phyloP scores from a whole-genome alignment of 176 grass and related monocot genomes.

The Paspalum vaginatum region DNA sequence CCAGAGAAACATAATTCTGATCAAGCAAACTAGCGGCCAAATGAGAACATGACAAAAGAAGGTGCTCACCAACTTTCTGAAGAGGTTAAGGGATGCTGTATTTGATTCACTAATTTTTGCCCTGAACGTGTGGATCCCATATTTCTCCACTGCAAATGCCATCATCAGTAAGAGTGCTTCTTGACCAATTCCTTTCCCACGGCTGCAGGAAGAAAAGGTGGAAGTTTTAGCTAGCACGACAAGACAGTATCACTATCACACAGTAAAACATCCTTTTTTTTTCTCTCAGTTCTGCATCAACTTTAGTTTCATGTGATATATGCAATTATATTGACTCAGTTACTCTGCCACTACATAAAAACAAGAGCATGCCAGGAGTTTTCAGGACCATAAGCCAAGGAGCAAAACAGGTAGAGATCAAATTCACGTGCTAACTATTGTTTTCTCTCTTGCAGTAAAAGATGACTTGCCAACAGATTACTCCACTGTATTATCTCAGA shows the following conservation, averaged over 20 bases:
- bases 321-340: conserved; percentile 6
- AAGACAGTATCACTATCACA: background rate
- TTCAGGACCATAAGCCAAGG: background rate
- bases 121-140: conserved; percentile 71
- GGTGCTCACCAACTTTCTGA: conserved; percentile 71
- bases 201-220: conserved; percentile 30
- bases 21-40: background rate
- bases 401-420: conserved; percentile 20
- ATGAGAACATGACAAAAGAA: background rate
- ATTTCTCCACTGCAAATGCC: conserved; percentile 75
- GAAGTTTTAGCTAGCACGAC: background rate
- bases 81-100: conserved; percentile 72
- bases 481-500: background rate
- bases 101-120: conserved; percentile 94
- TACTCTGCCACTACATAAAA: conserved; percentile 9
- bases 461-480: background rate
- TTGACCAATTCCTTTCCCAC: conserved; percentile 81
- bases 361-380: background rate
- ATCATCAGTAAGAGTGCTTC: conserved; percentile 81
- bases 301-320: background rate
- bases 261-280: background rate
- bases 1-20: conserved; percentile 14
- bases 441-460: conserved; percentile 2
- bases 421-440: background rate
- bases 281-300: background rate